A percentile compares a stretch with the other conserved stretches of the same genome.
phyloP scores from a whole-genome alignment of 305 asterid species.

The Fraxinus albicans region DNA sequence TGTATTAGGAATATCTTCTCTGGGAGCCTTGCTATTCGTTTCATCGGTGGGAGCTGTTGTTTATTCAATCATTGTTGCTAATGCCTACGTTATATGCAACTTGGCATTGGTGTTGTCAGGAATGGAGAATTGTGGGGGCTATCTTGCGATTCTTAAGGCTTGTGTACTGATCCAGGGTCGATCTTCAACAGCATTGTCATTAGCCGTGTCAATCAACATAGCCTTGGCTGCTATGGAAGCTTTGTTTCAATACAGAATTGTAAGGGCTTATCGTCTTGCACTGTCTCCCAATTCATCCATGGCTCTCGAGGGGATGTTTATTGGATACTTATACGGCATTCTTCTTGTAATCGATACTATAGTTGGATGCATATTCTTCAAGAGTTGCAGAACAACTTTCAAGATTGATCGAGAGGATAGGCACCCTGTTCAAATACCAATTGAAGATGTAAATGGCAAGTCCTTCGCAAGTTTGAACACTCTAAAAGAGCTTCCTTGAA shows the following conservation, averaged over 20 bases:
- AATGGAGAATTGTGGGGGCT: conserved; percentile 42
- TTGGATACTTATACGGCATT: conserved; percentile 53
- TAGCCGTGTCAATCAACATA: conserved; percentile 43
- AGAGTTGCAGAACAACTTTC: conserved; percentile 36
- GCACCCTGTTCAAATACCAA: conserved; percentile 23
- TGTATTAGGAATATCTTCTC: conserved; percentile 36
- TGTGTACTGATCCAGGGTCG: conserved; percentile 45
- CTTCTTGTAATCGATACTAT: conserved; percentile 56
- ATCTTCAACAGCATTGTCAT: conserved; percentile 49
- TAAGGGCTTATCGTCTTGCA: conserved; percentile 27
- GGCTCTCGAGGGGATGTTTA: conserved; percentile 47
- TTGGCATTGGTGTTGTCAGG: conserved; percentile 50
- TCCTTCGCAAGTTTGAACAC: conserved; percentile 5
- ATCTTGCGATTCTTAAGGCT: conserved; percentile 42
- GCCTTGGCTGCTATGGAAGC: conserved; percentile 54
- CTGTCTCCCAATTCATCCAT: conserved; percentile 15
- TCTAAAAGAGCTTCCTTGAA: conserved; percentile 16
- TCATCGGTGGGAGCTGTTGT: conserved; percentile 41
- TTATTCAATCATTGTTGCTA: conserved; percentile 53
- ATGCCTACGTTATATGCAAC: conserved; percentile 41
- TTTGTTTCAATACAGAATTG: conserved; percentile 55
- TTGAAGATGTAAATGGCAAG: conserved; percentile 27
- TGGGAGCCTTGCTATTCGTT: conserved; percentile 25
- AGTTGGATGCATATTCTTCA: conserved; percentile 44
- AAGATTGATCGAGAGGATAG: conserved; percentile 24